Evolutionary conservation across 2,329 filamentous ascomycete genomes (phyloP).

Genomic region (Pseudogymnoascus sp.): DNA sequence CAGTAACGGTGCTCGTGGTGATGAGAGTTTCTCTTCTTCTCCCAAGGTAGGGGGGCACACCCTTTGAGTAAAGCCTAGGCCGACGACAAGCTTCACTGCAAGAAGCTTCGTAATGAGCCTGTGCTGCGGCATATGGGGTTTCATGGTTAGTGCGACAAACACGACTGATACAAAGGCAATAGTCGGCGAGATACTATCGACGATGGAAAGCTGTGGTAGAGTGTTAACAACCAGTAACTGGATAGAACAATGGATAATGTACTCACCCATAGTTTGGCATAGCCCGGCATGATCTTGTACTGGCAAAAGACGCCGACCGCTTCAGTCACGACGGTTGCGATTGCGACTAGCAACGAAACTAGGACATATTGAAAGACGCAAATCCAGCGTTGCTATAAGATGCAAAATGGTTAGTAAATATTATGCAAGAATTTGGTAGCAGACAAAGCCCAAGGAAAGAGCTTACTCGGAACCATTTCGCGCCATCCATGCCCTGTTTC

Average conservation of each 20-base stretch:
- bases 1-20: neutral
- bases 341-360: conserved; percentile 29
- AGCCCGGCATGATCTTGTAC: conserved; percentile 22
- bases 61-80: conserved; percentile 20
- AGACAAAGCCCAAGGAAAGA: neutral
- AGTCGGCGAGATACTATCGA: neutral
- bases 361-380: neutral
- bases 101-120: neutral
- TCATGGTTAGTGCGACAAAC: neutral
- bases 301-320: conserved; percentile 27
- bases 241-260: conserved; percentile 18
- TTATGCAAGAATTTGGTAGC: neutral
- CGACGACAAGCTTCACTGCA: neutral
- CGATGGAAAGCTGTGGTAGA: neutral
- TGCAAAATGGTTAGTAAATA: neutral
- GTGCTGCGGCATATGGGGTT: neutral
- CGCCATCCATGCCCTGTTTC: neutral
- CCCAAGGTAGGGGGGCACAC: neutral
- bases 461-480: neutral
- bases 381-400: neutral
- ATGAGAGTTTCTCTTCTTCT: neutral
- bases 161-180: neutral
- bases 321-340: conserved; percentile 27
- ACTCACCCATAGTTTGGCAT: conserved; percentile 27
- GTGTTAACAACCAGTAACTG: neutral